Evolutionary conservation across 768 basidiomycete genomes (phyloP).

Genomic region (Coprinopsis strossmayeri): DNA sequence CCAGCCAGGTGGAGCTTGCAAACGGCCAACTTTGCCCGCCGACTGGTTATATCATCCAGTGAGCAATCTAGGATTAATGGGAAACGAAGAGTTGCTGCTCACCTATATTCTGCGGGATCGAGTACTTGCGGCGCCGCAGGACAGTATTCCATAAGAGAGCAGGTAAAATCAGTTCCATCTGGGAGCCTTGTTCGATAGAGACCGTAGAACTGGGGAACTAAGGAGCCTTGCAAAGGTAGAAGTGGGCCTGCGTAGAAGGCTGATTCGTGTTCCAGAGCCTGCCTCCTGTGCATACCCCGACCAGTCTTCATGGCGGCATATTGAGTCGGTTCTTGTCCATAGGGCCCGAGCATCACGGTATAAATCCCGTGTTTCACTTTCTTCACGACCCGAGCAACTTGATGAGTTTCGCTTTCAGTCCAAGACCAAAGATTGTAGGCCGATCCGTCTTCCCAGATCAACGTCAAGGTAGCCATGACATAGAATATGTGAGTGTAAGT

Average conservation of each 20-base stretch:
- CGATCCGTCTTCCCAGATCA: constrained; percentile 17
- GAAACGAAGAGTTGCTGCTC: too few relatives aligned
- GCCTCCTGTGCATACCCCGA: constrained; percentile 17
- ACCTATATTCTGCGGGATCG: constrained; percentile 17
- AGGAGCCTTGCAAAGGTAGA: constrained; percentile 26
- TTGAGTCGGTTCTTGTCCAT: constrained; percentile 13
- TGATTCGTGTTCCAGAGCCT: constrained; percentile 25
- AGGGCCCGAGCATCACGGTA: constrained; percentile 17
- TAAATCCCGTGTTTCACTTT: constrained; percentile 17
- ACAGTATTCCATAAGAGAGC: constrained; percentile 34
- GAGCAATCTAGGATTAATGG: neutral
- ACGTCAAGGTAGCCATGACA: constrained; percentile 26
- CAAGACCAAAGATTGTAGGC: constrained; percentile 23
- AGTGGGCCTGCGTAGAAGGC: constrained; percentile 27
- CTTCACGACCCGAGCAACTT: constrained; percentile 18
- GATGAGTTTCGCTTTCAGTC: constrained; percentile 15
- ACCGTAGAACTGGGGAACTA: constrained; percentile 33
- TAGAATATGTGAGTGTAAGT: too few relatives aligned
- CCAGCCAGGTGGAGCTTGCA: constrained; percentile 31
- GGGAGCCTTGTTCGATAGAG: constrained; percentile 24
- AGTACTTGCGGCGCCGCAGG: constrained; percentile 12
- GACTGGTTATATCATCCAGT: constrained; percentile 16
- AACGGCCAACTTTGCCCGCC: constrained; percentile 24
- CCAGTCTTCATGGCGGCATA: constrained; percentile 30
- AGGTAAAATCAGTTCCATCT: constrained; percentile 20